These are phyloP conservation scores for Spathaspora girioi DNA, from an alignment of 805 yeast genomes.

Conservation along the genomic window DNA sequence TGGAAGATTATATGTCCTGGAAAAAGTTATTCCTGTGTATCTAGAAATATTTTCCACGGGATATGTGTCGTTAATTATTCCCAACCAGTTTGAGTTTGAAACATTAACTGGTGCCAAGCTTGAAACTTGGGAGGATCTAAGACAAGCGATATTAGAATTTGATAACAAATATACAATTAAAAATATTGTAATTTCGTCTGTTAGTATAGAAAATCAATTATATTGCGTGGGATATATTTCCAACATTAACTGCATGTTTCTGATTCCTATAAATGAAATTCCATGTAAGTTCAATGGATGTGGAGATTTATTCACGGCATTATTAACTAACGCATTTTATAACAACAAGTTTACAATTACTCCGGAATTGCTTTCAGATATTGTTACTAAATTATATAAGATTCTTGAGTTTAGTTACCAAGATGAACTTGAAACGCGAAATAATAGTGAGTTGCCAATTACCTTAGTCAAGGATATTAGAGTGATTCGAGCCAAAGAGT, in stretches of 20 bases:
- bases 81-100: constrained; percentile 76
- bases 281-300: constrained; percentile 67
- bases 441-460: constrained; percentile 9
- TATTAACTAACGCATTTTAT: constrained; percentile 50
- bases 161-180: constrained; percentile 41
- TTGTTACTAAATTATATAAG: constrained; percentile 22
- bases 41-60: constrained; percentile 42
- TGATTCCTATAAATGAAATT: constrained; percentile 44
- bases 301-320: constrained; percentile 69
- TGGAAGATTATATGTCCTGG: constrained; percentile 73
- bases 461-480: constrained; percentile 30
- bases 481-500: constrained; percentile 32
- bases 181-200: constrained; percentile 59
- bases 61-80: constrained; percentile 52
- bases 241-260: constrained; percentile 16
- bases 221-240: constrained; percentile 38
- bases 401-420: constrained; percentile 27
- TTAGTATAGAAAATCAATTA: constrained; percentile 32
- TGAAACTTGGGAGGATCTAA: constrained; percentile 30
- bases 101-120: constrained; percentile 48
- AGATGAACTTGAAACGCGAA: constrained; percentile 13
- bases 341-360: constrained; percentile 17
- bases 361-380: constrained; percentile 22
- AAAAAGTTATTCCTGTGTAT: constrained; percentile 51
- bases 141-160: constrained; percentile 38